These are phyloP conservation scores for Daldinia grandis DNA, from an alignment of 495 filamentous ascomycete species.

Conservation along the genomic window DNA sequence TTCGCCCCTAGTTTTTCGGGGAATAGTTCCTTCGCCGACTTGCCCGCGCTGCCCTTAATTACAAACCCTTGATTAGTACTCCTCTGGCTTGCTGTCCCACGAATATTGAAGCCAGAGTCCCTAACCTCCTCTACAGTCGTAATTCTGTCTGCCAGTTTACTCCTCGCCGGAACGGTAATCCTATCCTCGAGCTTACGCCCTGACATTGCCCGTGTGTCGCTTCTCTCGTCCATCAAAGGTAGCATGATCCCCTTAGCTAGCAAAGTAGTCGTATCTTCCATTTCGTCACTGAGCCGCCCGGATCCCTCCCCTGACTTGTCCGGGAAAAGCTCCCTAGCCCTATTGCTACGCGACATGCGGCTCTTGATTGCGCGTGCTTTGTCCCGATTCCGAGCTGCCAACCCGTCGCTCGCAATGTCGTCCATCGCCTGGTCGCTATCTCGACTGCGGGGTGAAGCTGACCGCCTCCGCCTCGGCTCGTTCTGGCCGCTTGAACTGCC, in stretches of 20 bases:
- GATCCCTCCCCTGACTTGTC: constrained; percentile 53
- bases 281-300: constrained; percentile 71
- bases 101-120: constrained; percentile 62
- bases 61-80: constrained; percentile 63
- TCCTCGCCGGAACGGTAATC: constrained; percentile 45
- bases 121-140: constrained; percentile 26
- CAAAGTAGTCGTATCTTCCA: constrained; percentile 68
- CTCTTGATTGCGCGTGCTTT: constrained; percentile 58
- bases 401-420: constrained; percentile 43
- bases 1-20: constrained; percentile 70
- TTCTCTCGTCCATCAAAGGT: constrained; percentile 59
- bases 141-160: constrained; percentile 34
- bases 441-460: constrained; percentile 78
- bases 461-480: constrained; percentile 65
- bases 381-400: constrained; percentile 52
- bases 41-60: constrained; percentile 68
- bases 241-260: constrained; percentile 63
- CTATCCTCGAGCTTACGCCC: constrained; percentile 50
- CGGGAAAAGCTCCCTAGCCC: constrained; percentile 74
- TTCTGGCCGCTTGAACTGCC: constrained; percentile 41
- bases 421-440: constrained; percentile 64
- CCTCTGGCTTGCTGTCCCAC: constrained; percentile 63
- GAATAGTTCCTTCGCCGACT: constrained; percentile 74
- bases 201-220: constrained; percentile 32
- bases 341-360: constrained; percentile 47